Evolutionary conservation across 2,329 filamentous ascomycete species (phyloP), one percentile per base, ranked within the genome.

Genomic region (Torrubiellomyces zombiae): DNA sequence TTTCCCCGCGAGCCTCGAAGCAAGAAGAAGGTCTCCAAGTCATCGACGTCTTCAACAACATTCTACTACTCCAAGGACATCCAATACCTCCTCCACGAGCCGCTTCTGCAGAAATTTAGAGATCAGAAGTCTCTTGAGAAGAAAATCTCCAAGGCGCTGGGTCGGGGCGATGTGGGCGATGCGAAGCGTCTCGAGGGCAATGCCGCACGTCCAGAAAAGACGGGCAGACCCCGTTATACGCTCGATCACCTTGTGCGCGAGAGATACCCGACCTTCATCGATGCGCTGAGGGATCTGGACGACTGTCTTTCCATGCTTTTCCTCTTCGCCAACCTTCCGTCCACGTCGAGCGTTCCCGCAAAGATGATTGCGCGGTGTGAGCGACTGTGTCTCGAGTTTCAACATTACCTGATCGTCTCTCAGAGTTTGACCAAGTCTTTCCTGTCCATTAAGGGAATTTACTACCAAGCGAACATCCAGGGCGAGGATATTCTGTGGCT

Each of bases 401-500:
- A 95, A 56, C 89, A 95, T 60, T 98, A 93, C 54, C 66, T 98
- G 34, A 98, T 98, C 46, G 69, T 75, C 23, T 91, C 86, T 20
- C 73, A 92, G 55, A 83, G 80, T 41, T 59, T 98, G 39, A 78
- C 81, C 45, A 95, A 94, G 59, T 93, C 85, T 0, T 98, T 98
- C 60, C 58, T 98, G 36, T 93, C 83, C 2, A 95, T 98, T 56
- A 98, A 98, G 64, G 89, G 89, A 33, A 95, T 98, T 44, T 98
- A 98, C 60, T 98, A 95, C 56, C 86, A 95, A 57, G 89, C 86
- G 14, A 94, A 76, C 25, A 91, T 98, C 33, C 82, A 94, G 51
- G 89, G 89, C 24, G 85, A 98, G 56, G 86, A 95, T 44, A 78
- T 98, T 24, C 63, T 95, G 37, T 98, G 89, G 89, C 64, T 98